Evolutionary conservation across 2,329 filamentous ascomycete species (phyloP).

Genomic region (Catunica adiposa): DNA sequence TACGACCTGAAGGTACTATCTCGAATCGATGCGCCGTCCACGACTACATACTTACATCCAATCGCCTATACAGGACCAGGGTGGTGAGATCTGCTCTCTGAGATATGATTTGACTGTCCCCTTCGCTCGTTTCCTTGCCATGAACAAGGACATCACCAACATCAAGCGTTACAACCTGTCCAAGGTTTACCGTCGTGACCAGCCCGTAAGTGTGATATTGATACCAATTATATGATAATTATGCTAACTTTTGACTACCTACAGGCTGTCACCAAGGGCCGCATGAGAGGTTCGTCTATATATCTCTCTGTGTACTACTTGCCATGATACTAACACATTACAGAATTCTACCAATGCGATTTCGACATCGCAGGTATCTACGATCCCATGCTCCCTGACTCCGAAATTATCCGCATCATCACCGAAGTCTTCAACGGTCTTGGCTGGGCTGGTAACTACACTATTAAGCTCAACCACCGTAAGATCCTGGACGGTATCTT

Average conservation of each 20-base stretch:
- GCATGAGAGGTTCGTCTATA: conserved; percentile 45
- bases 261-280: conserved; percentile 73
- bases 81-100: conserved; percentile 57
- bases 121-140: conserved; percentile 81
- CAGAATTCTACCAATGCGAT: conserved; percentile 91
- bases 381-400: conserved; percentile 83
- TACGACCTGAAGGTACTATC: conserved; percentile 40
- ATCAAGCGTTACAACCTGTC: conserved; percentile 94
- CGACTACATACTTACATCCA: background rate
- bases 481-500: conserved; percentile 90
- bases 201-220: conserved; percentile 19
- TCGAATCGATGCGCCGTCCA: background rate
- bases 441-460: conserved; percentile 41
- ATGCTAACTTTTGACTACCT: conserved; percentile 30
- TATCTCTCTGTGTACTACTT: background rate
- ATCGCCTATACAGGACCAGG: conserved; percentile 53
- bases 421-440: conserved; percentile 24
- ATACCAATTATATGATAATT: background rate
- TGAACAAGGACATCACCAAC: conserved; percentile 66
- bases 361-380: conserved; percentile 77
- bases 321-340: background rate
- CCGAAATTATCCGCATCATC: conserved; percentile 71
- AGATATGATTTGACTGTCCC: conserved; percentile 81
- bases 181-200: conserved; percentile 48
- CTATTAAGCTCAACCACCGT: conserved; percentile 82